phyloP scores from a whole-genome alignment of 805 yeast genomes.

The Saccharomycopsis guyanensis region DNA sequence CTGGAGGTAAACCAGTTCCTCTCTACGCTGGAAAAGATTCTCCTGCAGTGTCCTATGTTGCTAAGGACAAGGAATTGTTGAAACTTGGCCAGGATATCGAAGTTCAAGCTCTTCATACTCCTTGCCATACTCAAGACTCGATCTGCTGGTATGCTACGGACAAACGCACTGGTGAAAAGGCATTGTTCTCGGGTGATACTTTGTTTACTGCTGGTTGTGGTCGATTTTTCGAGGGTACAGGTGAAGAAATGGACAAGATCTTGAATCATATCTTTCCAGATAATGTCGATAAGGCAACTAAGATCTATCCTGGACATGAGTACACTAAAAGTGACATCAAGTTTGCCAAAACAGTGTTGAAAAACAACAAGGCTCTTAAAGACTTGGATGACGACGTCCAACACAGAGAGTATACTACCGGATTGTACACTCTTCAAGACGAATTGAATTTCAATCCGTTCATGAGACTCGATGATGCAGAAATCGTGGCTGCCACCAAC shows the following conservation, averaged over 20 bases:
- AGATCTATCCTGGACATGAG: conserved; percentile 92
- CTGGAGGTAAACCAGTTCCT: conserved; percentile 29
- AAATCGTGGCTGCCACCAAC: conserved; percentile 53
- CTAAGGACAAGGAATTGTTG: conserved; percentile 53
- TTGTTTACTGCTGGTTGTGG: conserved; percentile 91
- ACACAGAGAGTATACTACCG: conserved; percentile 70
- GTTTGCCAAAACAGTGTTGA: conserved; percentile 62
- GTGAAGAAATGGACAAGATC: conserved; percentile 69
- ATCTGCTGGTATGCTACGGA: conserved; percentile 80
- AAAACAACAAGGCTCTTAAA: conserved; percentile 30
- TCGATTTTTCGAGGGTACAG: conserved; percentile 88
- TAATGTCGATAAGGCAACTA: conserved; percentile 57
- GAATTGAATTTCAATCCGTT: conserved; percentile 84
- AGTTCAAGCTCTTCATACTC: conserved; percentile 83
- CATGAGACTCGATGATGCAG: conserved; percentile 65
- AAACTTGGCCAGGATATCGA: conserved; percentile 57
- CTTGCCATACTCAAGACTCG: conserved; percentile 97
- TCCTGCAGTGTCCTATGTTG: conserved; percentile 64
- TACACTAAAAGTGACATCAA: conserved; percentile 77
- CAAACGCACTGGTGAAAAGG: conserved; percentile 48
- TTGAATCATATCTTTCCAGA: conserved; percentile 50
- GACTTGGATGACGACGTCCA: conserved; percentile 44
- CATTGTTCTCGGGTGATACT: conserved; percentile 94
- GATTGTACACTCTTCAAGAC: conserved; percentile 75
- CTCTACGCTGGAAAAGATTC: conserved; percentile 79